phyloP scores from a whole-genome alignment of 106 monocot species.

The Ottelia alismoides region DNA sequence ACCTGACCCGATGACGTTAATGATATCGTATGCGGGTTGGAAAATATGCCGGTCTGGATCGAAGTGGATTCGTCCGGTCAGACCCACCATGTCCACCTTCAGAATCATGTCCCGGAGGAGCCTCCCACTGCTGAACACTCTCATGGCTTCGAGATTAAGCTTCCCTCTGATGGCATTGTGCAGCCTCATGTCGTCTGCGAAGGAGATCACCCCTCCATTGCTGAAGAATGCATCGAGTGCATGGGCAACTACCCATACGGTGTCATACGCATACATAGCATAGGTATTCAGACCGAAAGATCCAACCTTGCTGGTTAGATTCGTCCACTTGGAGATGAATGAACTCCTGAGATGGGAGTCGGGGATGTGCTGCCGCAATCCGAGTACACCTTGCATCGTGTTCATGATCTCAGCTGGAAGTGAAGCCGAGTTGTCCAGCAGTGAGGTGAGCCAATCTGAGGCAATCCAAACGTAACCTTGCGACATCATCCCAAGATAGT shows the following conservation, averaged over 20 bases:
- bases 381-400: slow-evolving; percentile 48
- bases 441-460: slow-evolving; percentile 57
- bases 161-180: slow-evolving; percentile 5
- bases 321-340: slow-evolving; percentile 29
- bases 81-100: slow-evolving; percentile 24
- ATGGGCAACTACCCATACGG: slow-evolving; percentile 50
- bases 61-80: slow-evolving; percentile 39
- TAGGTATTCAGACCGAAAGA: slow-evolving; percentile 37
- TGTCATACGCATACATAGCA: slow-evolving; percentile 60
- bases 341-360: slow-evolving; percentile 27
- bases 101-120: slow-evolving; percentile 29
- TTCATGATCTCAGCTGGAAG: slow-evolving; percentile 11
- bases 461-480: slow-evolving; percentile 64
- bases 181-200: slow-evolving; percentile 37
- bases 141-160: slow-evolving; percentile 36
- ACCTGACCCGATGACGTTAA: slow-evolving; percentile 51
- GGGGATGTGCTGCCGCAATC: slow-evolving; percentile 34
- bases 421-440: slow-evolving; percentile 23
- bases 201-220: slow-evolving; percentile 31
- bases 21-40: slow-evolving; percentile 51
- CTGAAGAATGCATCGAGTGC: slow-evolving; percentile 49
- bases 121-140: slow-evolving; percentile 33
- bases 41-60: slow-evolving; percentile 29
- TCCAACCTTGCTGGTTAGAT: slow-evolving; percentile 12
- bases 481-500: slow-evolving; percentile 36